A percentile compares a stretch with the other conserved stretches of the same genome.
Evolutionary conservation across 495 filamentous ascomycete genomes (phyloP).

Genomic region (Pyronema domesticum): DNA sequence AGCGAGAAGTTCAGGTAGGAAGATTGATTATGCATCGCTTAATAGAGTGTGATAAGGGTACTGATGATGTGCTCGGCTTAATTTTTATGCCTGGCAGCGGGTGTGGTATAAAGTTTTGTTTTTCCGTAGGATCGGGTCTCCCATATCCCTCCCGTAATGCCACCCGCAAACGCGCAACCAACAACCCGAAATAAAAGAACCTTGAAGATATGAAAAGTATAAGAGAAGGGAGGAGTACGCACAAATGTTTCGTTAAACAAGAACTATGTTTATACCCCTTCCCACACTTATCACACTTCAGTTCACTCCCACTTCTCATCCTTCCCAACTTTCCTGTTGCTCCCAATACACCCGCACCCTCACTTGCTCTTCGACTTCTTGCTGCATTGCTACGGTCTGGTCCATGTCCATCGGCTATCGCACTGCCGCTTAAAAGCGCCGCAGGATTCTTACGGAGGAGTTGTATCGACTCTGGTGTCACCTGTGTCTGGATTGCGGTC

Average conservation of each 20-base stretch:
- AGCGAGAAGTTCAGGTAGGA: too few species aligned
- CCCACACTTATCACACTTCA: conserved; percentile 94
- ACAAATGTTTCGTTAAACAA: conserved; percentile 99
- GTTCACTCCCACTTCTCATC: conserved; percentile 43
- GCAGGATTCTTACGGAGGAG: conserved; percentile 27
- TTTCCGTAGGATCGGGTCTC: too few species aligned
- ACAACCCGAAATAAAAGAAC: neutral
- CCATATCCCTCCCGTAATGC: too few species aligned
- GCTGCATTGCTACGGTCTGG: conserved; percentile 34
- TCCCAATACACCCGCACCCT: conserved; percentile 66
- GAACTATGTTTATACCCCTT: conserved; percentile 99
- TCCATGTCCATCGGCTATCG: conserved; percentile 38
- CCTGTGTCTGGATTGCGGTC: conserved; percentile 35
- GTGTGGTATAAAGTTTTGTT: too few species aligned
- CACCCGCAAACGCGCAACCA: too few species aligned
- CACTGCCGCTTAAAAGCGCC: conserved; percentile 34
- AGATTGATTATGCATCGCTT: too few species aligned
- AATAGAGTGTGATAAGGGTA: conserved; percentile 7
- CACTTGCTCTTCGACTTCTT: conserved; percentile 38
- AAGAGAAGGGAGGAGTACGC: conserved; percentile 42
- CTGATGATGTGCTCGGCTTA: neutral
- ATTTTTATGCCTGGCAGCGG: neutral
- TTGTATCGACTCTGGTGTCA: conserved; percentile 30
- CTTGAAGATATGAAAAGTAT: conserved; percentile 14
- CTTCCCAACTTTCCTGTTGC: conserved; percentile 63